Base-by-base conservation (phyloP, 176 grass and related monocot species). In the Avena atlantica region DNA sequence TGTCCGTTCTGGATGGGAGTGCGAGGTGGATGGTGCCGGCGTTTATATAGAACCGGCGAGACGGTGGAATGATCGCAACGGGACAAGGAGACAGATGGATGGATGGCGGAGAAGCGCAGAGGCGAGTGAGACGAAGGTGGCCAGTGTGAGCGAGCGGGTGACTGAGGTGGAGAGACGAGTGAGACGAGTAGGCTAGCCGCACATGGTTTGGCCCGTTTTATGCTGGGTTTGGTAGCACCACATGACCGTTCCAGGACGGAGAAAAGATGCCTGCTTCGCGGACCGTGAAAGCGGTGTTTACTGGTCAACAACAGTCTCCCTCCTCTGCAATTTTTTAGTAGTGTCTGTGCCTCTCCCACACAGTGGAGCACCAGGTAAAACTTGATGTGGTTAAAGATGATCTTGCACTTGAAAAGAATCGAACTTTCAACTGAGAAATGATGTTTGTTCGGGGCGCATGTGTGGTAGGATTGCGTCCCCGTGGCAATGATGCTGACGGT, bases 181-280 rank as follows among this genome's bases (percentile, higher is more conserved):
- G 14, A 42, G n/a, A 8, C 5, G 51, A 8, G 42, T 42, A 42
- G 40, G 6, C 40, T 31, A 50, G 6, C 52, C 76, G 81, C 89
- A 87, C 85, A 87, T 91, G 89, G 85, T 60, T 0, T n/a, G 58
- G 24, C 60, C 85, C 61, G 6, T 87, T 84, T 87, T 74, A 84
- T 84, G 81, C 80, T 80, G 75, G 49, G 11, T 15, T 75, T 17
- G 74, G 74, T 23, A 45, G 55, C 66, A 27, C 49, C 80, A 85
- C 81, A 69, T 88, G 81, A 87, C 85, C 89, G 85, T 90, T 90
- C 71, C 62, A 45, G 85, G 62, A 15, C 31, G 29, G 40, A 7
- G 6, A 59, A 74, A 86, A 86, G 81, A 91, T 91, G 76, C 68
- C n/a, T 27, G 59, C 89, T 57, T 79, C 59, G 85, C 81, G 9